These are phyloP conservation scores for Daedaleopsis sinensis DNA, from an alignment of 768 basidiomycete species.

Conservation along the genomic window DNA sequence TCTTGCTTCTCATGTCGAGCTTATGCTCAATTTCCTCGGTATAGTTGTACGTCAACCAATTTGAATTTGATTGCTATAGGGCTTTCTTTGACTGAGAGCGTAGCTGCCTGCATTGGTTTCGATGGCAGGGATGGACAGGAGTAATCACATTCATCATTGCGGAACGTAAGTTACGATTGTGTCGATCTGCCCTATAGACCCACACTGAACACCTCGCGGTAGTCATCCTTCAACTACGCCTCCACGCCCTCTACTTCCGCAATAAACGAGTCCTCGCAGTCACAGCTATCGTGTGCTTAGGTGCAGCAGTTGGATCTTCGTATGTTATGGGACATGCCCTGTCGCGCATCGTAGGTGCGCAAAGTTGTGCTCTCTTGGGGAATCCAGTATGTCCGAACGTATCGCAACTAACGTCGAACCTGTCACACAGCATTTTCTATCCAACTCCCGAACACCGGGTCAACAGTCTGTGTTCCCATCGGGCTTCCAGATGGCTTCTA, in stretches of 20 bases:
- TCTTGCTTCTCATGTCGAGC: background rate
- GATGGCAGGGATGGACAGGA: slow-evolving; percentile 67
- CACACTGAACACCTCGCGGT: background rate
- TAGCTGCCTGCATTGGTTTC: slow-evolving; percentile 45
- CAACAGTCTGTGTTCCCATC: slow-evolving; percentile 46
- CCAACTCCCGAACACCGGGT: slow-evolving; percentile 15
- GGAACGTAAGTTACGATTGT: slow-evolving; percentile 49
- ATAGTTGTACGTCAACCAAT: slow-evolving; percentile 17
- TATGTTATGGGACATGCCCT: slow-evolving; percentile 52
- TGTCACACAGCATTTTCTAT: slow-evolving; percentile 5
- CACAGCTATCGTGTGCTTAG: slow-evolving; percentile 46
- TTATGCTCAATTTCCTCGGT: background rate
- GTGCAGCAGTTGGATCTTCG: slow-evolving; percentile 43
- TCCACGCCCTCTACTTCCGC: slow-evolving; percentile 63
- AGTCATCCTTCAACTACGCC: slow-evolving; percentile 64
- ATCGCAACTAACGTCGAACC: background rate
- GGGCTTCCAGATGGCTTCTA: slow-evolving; percentile 48
- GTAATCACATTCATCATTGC: slow-evolving; percentile 55
- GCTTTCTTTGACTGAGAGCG: background rate
- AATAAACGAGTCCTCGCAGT: slow-evolving; percentile 52
- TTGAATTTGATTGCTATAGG: background rate
- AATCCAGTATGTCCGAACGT: no score
- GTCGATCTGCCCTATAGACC: no score
- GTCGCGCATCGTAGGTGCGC: slow-evolving; percentile 43
- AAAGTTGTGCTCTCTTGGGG: background rate